Evolutionary conservation across 2,329 filamentous ascomycete genomes (phyloP), one percentile per base, ranked within the genome.

Genomic region (Talaromyces atroroseus): DNA sequence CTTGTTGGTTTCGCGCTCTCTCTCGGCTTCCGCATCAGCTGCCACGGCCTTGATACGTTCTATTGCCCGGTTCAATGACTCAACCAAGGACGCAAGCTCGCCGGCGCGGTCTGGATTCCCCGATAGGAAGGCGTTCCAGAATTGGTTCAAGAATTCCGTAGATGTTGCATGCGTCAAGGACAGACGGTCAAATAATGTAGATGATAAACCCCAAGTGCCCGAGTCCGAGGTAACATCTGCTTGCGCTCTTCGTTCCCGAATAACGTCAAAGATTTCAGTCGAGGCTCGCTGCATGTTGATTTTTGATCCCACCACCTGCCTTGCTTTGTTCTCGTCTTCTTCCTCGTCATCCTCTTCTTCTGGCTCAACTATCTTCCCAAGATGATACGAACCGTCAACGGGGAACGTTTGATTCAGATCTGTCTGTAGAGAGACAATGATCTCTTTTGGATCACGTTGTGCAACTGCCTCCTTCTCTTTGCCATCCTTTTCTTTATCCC

Each of bases 121-220:
- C 0, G 92, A 96, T 24, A 95, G 80, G 67, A 95, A 99, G 0
- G 92, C 85, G 34, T 84, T 82, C 92, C 92, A 99, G 76, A 99
- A 99, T 71, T 97, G 95, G 65, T 92, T 89, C n/a, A 99, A 77
- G 66, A 97, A 99, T 68, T 99, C 94, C 38, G 89, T 87, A 0
- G 90, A 95, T 0, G 94, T 99, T 53, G 92, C 92, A 69, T 97
- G 91, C 0, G 92, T 96, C 55, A 88, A 79, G 12, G 77, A 79
- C n/a, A 89, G 67, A 18, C 81, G 81, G 62, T 88, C 84, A 61
- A 84, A 85, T 1, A 84, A 75, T 2, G 71, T 64, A 8, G 73
- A 61, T 1, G 80, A 76, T 16, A 83, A 70, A 3, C 79, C 80
- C 32, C 72, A 75, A 1, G 75, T 74, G 32, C 68, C 66, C 6